phyloP scores from a whole-genome alignment of 306 rosid species.

The Trifolium pratense region DNA sequence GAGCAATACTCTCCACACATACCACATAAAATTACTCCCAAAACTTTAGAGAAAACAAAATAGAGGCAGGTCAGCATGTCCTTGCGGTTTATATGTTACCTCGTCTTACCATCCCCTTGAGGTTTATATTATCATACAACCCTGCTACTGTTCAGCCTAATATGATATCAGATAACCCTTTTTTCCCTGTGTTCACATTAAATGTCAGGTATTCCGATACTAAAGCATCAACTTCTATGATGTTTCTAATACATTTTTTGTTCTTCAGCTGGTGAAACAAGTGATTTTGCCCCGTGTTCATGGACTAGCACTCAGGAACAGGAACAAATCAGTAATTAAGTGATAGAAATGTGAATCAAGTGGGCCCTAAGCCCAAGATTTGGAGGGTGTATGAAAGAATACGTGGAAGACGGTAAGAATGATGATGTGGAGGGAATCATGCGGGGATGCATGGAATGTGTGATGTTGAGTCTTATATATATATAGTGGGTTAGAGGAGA shows the following conservation, averaged over 20 bases:
- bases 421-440: too few species aligned
- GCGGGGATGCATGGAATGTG: too few species aligned
- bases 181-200: not conserved
- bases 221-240: slow-evolving; percentile 21
- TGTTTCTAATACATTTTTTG: slow-evolving; percentile 37
- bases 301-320: slow-evolving; percentile 91
- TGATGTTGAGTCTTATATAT: too few species aligned
- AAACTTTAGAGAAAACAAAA: slow-evolving; percentile 1
- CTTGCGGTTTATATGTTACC: not conserved
- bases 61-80: not conserved
- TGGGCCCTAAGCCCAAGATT: too few species aligned
- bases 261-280: slow-evolving; percentile 82
- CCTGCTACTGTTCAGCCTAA: not conserved
- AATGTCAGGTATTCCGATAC: slow-evolving; percentile 10
- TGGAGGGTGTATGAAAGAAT: too few species aligned
- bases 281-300: slow-evolving; percentile 94
- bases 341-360: too few species aligned
- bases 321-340: too few species aligned
- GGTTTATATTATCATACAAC: slow-evolving; percentile 25
- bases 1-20: not conserved
- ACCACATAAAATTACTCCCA: slow-evolving; percentile 19
- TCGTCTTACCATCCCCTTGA: slow-evolving; percentile 1
- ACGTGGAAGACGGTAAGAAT: too few species aligned
- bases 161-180: slow-evolving; percentile 17
- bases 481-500: too few species aligned